Conservation (phyloP, 305 asterid genomes). For the Solanum aculeatissimum region DNA sequence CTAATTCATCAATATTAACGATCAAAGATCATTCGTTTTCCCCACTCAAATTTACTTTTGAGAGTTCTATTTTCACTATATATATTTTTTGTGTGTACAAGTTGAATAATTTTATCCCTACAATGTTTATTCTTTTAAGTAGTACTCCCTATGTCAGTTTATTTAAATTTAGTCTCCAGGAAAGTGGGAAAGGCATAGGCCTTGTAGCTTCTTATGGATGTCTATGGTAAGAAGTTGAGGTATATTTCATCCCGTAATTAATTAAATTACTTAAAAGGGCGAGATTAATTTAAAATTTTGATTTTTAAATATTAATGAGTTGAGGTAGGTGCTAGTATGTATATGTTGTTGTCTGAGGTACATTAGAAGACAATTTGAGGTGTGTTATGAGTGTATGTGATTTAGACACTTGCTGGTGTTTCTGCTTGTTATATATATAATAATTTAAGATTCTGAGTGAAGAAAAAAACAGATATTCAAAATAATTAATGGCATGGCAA, state of each 20-base stretch:
- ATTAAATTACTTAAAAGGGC: background rate
- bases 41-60: background rate
- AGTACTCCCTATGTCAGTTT: background rate
- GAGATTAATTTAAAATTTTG: background rate
- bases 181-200: background rate
- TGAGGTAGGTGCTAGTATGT: background rate
- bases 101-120: background rate
- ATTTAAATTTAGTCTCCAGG: background rate
- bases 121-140: background rate
- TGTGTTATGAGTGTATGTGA: background rate
- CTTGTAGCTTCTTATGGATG: background rate
- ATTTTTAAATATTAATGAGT: background rate
- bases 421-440: background rate
- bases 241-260: background rate
- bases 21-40: constrained; percentile 28
- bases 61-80: background rate
- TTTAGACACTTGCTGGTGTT: background rate
- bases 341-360: background rate
- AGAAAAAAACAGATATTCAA: background rate
- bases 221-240: background rate
- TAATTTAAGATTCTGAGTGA: constrained; percentile 1
- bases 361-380: background rate
- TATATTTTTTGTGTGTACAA: no score
- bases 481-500: background rate
- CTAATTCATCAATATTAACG: background rate